phyloP scores from a whole-genome alignment of 768 basidiomycete genomes.

The Kwoniella pini region DNA sequence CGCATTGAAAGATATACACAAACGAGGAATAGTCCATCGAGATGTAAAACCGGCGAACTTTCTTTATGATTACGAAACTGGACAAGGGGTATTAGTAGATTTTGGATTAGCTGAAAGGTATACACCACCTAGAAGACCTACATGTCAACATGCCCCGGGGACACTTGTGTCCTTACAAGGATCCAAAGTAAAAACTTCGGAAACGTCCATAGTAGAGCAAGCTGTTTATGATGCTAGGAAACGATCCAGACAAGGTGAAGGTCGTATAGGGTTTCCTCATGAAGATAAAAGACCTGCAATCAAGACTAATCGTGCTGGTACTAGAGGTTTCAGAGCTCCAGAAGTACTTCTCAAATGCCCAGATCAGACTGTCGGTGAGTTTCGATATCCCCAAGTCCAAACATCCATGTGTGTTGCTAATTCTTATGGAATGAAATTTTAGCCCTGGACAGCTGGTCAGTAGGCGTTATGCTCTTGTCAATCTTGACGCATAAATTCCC shows the following conservation, averaged over 20 bases:
- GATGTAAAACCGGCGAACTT: slow-evolving; percentile 99
- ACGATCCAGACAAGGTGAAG: slow-evolving; percentile 41
- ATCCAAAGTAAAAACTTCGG: slow-evolving; percentile 58
- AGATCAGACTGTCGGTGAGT: slow-evolving; percentile 84
- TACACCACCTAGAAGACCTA: slow-evolving; percentile 38
- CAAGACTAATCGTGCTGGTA: slow-evolving; percentile 95
- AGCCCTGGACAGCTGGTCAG: slow-evolving; percentile 98
- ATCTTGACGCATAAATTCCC: slow-evolving; percentile 92
- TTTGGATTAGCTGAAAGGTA: slow-evolving; percentile 83
- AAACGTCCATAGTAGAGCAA: slow-evolving; percentile 55
- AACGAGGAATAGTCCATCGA: slow-evolving; percentile 84
- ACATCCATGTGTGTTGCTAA: too few relatives aligned
- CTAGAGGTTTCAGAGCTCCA: slow-evolving; percentile 93
- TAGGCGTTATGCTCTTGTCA: slow-evolving; percentile 86
- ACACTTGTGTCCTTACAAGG: slow-evolving; percentile 71
- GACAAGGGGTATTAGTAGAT: slow-evolving; percentile 84
- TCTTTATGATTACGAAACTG: slow-evolving; percentile 80
- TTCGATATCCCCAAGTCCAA: too few relatives aligned
- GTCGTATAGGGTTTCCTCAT: slow-evolving; percentile 48
- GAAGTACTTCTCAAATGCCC: slow-evolving; percentile 94
- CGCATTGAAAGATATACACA: slow-evolving; percentile 83
- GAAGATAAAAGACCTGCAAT: slow-evolving; percentile 62
- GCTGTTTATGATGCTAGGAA: slow-evolving; percentile 52
- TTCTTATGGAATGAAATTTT: background rate
- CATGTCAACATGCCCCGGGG: slow-evolving; percentile 76